These are phyloP conservation scores for Tricladium varicosporioides DNA, from an alignment of 2,329 filamentous ascomycete genomes.

Conservation along the genomic window DNA sequence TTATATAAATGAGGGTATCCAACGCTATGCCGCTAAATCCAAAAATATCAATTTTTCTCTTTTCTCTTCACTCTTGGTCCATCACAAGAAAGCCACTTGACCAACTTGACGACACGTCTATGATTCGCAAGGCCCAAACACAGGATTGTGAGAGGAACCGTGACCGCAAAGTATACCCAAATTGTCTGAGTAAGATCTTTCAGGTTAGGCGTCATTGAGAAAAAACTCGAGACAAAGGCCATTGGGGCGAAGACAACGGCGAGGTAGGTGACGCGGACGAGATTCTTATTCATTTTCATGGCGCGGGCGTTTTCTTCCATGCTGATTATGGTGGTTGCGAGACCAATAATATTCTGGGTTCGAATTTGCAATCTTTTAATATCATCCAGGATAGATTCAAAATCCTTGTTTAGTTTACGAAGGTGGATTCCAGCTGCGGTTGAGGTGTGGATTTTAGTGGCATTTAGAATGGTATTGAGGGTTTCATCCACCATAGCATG, in stretches of 20 bases:
- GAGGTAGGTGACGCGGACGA: slow-evolving; percentile 5
- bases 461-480: slow-evolving; percentile 4
- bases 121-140: slow-evolving; percentile 1
- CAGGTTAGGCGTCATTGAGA: slow-evolving; percentile 3
- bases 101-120: background rate
- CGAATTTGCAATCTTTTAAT: slow-evolving; percentile 8
- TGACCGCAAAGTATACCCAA: slow-evolving; percentile 6
- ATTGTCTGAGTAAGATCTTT: background rate
- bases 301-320: slow-evolving; percentile 6
- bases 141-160: background rate
- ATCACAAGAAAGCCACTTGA: background rate
- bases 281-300: slow-evolving; percentile 4
- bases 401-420: slow-evolving; percentile 1
- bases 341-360: slow-evolving; percentile 8
- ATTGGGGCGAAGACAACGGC: slow-evolving; percentile 6
- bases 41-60: too few relatives aligned
- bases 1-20: too few relatives aligned
- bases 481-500: slow-evolving; percentile 2
- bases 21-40: too few relatives aligned
- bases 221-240: slow-evolving; percentile 5
- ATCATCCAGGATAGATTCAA: slow-evolving; percentile 4
- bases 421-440: background rate
- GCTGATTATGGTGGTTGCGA: slow-evolving; percentile 8
- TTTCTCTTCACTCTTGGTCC: too few relatives aligned
- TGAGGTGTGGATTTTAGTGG: background rate